Percentiles rank a stretch among this genome's conserved stretches.
phyloP scores from a whole-genome alignment of 371 early-diverging fungal species.

The Mucor plumbeus region DNA sequence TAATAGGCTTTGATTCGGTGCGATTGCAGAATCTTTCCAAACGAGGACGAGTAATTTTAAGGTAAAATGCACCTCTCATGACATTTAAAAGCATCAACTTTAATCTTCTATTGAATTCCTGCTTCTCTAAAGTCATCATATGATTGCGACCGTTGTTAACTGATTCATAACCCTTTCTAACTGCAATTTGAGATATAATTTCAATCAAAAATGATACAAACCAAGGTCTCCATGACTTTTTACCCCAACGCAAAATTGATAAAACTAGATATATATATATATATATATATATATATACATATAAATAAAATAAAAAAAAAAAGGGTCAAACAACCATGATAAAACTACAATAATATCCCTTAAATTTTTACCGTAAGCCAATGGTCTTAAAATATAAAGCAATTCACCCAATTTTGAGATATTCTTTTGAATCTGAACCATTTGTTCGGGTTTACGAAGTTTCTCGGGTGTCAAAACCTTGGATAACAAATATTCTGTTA shows the following conservation, averaged over 20 bases:
- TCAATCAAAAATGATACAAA: slow-evolving; percentile 80
- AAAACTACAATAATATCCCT: neutral
- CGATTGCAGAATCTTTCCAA: slow-evolving; percentile 55
- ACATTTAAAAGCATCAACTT: slow-evolving; percentile 80
- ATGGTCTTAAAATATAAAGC: slow-evolving; percentile 83
- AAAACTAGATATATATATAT: slow-evolving; percentile 73
- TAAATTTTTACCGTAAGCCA: slow-evolving; percentile 69
- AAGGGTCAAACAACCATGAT: neutral
- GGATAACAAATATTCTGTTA: slow-evolving; percentile 69
- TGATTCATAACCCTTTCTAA: slow-evolving; percentile 38
- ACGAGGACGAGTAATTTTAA: slow-evolving; percentile 67
- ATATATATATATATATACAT: too few species aligned
- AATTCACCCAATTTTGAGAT: slow-evolving; percentile 75
- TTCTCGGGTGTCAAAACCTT: slow-evolving; percentile 69
- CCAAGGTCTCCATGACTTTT: slow-evolving; percentile 88
- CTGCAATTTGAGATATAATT: slow-evolving; percentile 51
- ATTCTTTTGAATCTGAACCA: slow-evolving; percentile 66
- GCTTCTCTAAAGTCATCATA: slow-evolving; percentile 73
- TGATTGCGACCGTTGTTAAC: slow-evolving; percentile 41
- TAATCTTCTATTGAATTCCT: slow-evolving; percentile 75
- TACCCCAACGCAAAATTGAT: slow-evolving; percentile 76
- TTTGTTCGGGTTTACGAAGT: slow-evolving; percentile 66
- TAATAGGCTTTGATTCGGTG: slow-evolving; percentile 45
- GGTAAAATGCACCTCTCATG: slow-evolving; percentile 86
- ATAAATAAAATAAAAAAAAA: too few species aligned